These are phyloP conservation scores for Ceriops decandra DNA, from an alignment of 345 rosid species.

Conservation along the genomic window DNA sequence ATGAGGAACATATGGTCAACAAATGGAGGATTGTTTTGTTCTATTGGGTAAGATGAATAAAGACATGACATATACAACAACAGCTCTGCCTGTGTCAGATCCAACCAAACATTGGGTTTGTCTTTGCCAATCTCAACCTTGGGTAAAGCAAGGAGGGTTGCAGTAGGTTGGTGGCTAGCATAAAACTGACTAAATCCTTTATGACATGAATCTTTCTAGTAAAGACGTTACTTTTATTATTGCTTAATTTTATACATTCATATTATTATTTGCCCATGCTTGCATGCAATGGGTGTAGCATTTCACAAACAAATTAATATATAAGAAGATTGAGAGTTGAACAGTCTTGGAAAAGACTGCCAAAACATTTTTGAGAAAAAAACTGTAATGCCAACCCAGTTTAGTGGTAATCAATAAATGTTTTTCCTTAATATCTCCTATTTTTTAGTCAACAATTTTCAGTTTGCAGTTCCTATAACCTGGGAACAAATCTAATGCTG, in stretches of 20 bases:
- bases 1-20: too few relatives aligned
- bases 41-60: slow-evolving; percentile 58
- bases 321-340: not conserved
- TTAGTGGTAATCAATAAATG: not conserved
- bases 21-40: too few relatives aligned
- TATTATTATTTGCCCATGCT: not conserved
- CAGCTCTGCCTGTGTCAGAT: not conserved
- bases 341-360: not conserved
- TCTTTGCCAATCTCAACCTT: too few relatives aligned
- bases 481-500: not conserved
- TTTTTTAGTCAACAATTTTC: not conserved
- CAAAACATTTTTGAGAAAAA: not conserved
- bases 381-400: not conserved
- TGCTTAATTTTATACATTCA: not conserved
- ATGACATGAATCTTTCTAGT: too few relatives aligned
- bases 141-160: too few relatives aligned
- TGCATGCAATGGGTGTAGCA: not conserved
- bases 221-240: not conserved
- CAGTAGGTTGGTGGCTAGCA: too few relatives aligned
- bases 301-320: not conserved
- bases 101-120: slow-evolving; percentile 7
- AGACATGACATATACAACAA: too few relatives aligned
- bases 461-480: not conserved
- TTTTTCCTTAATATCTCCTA: not conserved
- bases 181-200: too few relatives aligned